Conservation (phyloP, 768 basidiomycete species). For the Lentinus brumalis region DNA sequence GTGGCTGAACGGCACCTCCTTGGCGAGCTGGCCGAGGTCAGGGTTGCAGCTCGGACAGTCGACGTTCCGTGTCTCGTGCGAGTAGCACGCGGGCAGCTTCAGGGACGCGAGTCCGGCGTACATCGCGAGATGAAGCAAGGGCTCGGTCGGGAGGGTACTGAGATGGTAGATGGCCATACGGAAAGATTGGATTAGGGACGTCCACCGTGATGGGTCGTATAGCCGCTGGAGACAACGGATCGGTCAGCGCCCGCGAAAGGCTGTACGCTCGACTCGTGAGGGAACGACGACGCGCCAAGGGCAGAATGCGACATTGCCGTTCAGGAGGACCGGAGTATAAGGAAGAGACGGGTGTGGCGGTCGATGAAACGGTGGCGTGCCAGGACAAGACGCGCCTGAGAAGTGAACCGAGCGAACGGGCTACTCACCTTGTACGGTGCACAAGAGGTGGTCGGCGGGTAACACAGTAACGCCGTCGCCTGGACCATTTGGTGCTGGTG, state of each 20-base stretch:
- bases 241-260: not conserved
- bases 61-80: slow-evolving; percentile 61
- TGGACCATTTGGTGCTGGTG: slow-evolving; percentile 78
- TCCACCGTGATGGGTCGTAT: slow-evolving; percentile 84
- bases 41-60: slow-evolving; percentile 93
- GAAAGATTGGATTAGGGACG: slow-evolving; percentile 72
- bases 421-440: slow-evolving; percentile 74
- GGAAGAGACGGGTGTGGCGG: not conserved
- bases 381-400: not conserved
- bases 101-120: slow-evolving; percentile 91
- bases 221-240: slow-evolving; percentile 55
- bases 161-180: slow-evolving; percentile 84
- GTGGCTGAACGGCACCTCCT: slow-evolving; percentile 89
- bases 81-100: slow-evolving; percentile 85
- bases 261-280: not conserved
- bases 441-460: slow-evolving; percentile 67
- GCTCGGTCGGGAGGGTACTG: slow-evolving; percentile 85
- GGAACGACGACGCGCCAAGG: not conserved
- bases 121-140: slow-evolving; percentile 83
- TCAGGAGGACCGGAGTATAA: not conserved
- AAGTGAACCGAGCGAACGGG: too few relatives aligned
- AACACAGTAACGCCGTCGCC: slow-evolving; percentile 77
- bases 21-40: slow-evolving; percentile 73
- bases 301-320: not conserved
- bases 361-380: not conserved